These are phyloP conservation scores for Crithidia brevicula DNA, from an alignment of 208 protist genomes.

Conservation along the genomic window DNA sequence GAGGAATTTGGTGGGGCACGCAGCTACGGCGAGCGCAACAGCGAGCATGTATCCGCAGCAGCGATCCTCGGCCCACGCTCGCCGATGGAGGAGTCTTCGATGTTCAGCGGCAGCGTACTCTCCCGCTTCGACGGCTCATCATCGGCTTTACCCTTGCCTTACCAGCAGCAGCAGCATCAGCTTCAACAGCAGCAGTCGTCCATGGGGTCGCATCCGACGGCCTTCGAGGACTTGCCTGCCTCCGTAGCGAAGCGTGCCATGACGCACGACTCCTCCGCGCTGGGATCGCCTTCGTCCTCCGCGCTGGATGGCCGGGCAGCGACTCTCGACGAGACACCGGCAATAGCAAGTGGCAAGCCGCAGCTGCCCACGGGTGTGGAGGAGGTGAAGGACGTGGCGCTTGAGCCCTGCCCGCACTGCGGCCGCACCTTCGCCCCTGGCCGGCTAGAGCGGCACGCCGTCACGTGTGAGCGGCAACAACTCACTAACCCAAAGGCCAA, in stretches of 20 bases:
- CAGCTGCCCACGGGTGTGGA: constrained; percentile 12
- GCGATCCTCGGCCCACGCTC: neutral
- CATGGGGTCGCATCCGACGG: neutral
- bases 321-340: constrained; percentile 24
- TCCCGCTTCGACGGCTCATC: neutral
- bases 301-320: neutral
- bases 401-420: constrained; percentile 77
- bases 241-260: constrained; percentile 31
- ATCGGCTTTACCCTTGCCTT: too few species aligned
- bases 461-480: constrained; percentile 44
- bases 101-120: constrained; percentile 1
- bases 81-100: neutral
- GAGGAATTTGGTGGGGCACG: too few species aligned
- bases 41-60: neutral
- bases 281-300: neutral
- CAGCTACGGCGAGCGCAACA: neutral
- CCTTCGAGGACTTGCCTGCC: constrained; percentile 52
- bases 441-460: constrained; percentile 59
- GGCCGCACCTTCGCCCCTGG: constrained; percentile 68
- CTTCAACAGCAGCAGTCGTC: neutral
- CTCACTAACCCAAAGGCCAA: constrained; percentile 14
- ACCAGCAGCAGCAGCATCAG: neutral
- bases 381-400: constrained; percentile 34
- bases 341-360: constrained; percentile 30
- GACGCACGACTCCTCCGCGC: constrained; percentile 5